Conservation (phyloP, 805 yeast genomes). For the Lachancea cidri region DNA sequence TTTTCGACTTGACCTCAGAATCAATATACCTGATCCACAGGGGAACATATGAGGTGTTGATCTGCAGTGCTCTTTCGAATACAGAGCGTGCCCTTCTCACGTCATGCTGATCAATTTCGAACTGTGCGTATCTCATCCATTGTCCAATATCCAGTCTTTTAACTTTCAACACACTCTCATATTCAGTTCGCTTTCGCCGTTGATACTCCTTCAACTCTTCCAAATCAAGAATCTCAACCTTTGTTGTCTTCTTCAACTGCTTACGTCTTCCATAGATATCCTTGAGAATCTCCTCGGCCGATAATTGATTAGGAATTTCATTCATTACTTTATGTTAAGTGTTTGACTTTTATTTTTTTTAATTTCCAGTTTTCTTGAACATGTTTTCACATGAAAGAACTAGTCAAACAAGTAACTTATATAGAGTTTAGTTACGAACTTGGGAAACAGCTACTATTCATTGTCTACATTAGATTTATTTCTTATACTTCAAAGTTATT, state of each 20-base stretch:
- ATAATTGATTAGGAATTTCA: conserved; percentile 47
- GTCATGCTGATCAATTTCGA: conserved; percentile 81
- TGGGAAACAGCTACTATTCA: no score
- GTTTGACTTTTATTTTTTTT: neutral
- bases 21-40: conserved; percentile 84
- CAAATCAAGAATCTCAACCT: conserved; percentile 54
- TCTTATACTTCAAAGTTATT: no score
- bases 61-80: conserved; percentile 80
- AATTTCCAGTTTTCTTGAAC: no score
- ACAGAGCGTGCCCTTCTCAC: conserved; percentile 75
- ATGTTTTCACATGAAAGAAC: no score
- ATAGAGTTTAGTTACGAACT: no score
- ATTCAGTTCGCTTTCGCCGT: conserved; percentile 71
- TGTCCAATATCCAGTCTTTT: conserved; percentile 78
- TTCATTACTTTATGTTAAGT: neutral
- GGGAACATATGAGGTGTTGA: conserved; percentile 69
- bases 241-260: conserved; percentile 25
- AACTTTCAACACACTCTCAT: conserved; percentile 79
- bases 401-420: no score
- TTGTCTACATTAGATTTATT: no score
- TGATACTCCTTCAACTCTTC: conserved; percentile 79
- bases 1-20: conserved; percentile 63
- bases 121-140: conserved; percentile 88
- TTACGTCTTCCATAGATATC: conserved; percentile 54
- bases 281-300: conserved; percentile 58